A percentile compares a stretch with the other conserved stretches of the same genome.
Conservation (phyloP, 768 basidiomycete species). For the Phlegmacium glaucopus region DNA sequence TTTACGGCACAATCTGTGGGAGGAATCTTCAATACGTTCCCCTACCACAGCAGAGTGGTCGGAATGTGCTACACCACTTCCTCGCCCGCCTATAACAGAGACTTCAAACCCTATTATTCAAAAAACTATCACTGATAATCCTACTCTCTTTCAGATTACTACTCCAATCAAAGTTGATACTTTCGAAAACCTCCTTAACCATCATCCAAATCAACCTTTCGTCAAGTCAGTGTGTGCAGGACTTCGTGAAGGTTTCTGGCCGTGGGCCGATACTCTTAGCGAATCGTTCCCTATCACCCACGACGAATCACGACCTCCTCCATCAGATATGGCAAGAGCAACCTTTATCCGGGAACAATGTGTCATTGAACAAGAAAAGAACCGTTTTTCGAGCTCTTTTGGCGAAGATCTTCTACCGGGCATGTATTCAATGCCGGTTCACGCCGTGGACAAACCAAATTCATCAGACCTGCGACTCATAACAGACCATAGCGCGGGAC, state of each 20-base stretch:
- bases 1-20: constrained; percentile 14
- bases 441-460: constrained; percentile 13
- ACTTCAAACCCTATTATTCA: constrained; percentile 11
- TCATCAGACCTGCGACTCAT: constrained; percentile 25
- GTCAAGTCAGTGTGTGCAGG: constrained; percentile 29
- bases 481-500: constrained; percentile 31
- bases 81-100: constrained; percentile 10
- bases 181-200: constrained; percentile 12
- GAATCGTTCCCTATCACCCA: constrained; percentile 15
- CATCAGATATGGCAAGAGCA: constrained; percentile 7
- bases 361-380: constrained; percentile 13
- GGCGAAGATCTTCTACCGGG: constrained; percentile 30
- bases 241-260: constrained; percentile 41
- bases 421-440: constrained; percentile 26
- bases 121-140: constrained; percentile 21
- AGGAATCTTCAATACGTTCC: not conserved
- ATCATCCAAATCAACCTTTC: constrained; percentile 40
- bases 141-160: constrained; percentile 32
- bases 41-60: constrained; percentile 15
- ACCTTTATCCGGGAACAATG: constrained; percentile 22
- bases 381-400: constrained; percentile 23
- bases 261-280: constrained; percentile 26
- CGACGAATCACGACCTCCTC: constrained; percentile 13
- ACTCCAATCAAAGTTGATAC: constrained; percentile 20
- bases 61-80: constrained; percentile 7